Evolutionary conservation across 2,329 filamentous ascomycete species (phyloP), one percentile per base, ranked within the genome.

Genomic region (Exophiala calicioides): DNA sequence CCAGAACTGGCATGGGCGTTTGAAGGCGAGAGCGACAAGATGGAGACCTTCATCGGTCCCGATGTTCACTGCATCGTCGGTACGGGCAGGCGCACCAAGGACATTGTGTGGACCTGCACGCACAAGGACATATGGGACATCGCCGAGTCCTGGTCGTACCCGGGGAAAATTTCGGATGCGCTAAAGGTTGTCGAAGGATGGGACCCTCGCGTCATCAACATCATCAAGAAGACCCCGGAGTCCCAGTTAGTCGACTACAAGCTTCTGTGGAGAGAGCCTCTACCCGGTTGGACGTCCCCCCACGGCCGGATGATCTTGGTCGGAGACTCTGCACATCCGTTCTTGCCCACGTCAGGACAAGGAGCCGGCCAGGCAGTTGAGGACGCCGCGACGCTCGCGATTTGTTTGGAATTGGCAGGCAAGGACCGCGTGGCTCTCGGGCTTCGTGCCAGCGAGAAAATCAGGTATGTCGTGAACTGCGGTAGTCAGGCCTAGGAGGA

Each of bases 81-180:
- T n/a, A n/a, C n/a, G n/a, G n/a, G n/a, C n/a, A n/a, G n/a, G n/a
- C n/a, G n/a, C n/a, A n/a, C n/a, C n/a, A n/a, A n/a, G n/a, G n/a
- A n/a, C n/a, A n/a, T n/a, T n/a, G n/a, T n/a, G n/a, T n/a, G n/a
- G n/a, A n/a, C n/a, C 24, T 32, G 26, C 19, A 42, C 38, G 69
- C 72, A 50, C 71, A 79, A 53, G 77, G 36, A n/a, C n/a, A n/a
- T n/a, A n/a, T n/a, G n/a, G n/a, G 13, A 39, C n/a, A 27, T 26
- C 23, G 36, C n/a, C 18, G 77, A 80, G 61, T 76, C 74, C 0
- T 79, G 74, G 74, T 74, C 69, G 2, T 75, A 77, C 50, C 74
- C 75, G 0, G 74, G 73, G 2, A 73, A 74, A 32, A 62, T 78
- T 0, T 68, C 72, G 31, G 76, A 79, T 33, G 76, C 78, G 0